phyloP scores from a whole-genome alignment of 257 asterid species.

The Solanum bulbocastanum region DNA sequence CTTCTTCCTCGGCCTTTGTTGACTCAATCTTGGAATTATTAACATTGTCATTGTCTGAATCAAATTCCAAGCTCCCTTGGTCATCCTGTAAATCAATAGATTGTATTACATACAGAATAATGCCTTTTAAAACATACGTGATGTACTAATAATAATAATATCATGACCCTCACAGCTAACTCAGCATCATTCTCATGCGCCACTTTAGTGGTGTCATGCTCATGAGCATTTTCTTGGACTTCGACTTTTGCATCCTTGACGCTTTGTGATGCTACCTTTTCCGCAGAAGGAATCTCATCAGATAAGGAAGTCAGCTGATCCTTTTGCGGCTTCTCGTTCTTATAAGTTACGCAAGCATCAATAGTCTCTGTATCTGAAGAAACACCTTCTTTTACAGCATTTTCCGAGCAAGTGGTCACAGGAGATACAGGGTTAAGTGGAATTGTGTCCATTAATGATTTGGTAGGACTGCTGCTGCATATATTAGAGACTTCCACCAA shows the following conservation, averaged over 20 bases:
- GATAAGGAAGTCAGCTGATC: constrained; percentile 54
- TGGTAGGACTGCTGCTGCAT: constrained; percentile 3
- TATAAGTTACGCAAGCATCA: constrained; percentile 4
- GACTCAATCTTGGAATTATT: constrained; percentile 65
- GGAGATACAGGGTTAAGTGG: constrained; percentile 15
- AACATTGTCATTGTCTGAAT: constrained; percentile 58
- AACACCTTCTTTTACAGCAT: constrained; percentile 16
- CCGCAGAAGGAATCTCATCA: constrained; percentile 53
- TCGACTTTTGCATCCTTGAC: constrained; percentile 52
- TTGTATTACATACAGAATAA: neutral
- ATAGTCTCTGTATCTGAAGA: constrained; percentile 20
- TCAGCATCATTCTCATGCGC: constrained; percentile 40
- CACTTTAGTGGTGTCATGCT: constrained; percentile 21
- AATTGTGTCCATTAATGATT: constrained; percentile 7
- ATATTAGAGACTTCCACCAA: constrained; percentile 20
- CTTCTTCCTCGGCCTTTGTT: constrained; percentile 93
- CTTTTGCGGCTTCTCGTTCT: constrained; percentile 16
- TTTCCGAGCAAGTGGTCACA: constrained; percentile 3
- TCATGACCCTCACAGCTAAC: constrained; percentile 37
- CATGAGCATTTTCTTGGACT: constrained; percentile 30
- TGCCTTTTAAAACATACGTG: neutral
- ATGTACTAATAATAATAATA: neutral
- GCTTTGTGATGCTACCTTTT: constrained; percentile 48
- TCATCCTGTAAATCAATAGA: constrained; percentile 37
- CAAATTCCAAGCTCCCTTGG: constrained; percentile 54